A percentile compares a stretch with the other conserved stretches of the same genome.
These are phyloP conservation scores for Leccinum broughii DNA, from an alignment of 768 basidiomycete species.

Conservation along the genomic window DNA sequence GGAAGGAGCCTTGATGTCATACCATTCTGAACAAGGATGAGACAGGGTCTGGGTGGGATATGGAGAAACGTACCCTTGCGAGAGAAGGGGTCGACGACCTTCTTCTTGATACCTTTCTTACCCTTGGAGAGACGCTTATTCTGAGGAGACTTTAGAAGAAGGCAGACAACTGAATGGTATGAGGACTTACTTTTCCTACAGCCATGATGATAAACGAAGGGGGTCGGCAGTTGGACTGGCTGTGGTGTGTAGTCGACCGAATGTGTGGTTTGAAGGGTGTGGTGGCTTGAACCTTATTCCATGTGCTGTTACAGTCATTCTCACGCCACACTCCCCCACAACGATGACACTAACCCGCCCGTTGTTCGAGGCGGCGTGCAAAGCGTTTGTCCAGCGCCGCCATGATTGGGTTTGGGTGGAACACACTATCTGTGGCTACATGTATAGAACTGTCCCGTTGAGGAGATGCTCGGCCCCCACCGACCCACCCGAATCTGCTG, in stretches of 20 bases:
- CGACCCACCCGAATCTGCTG: conserved; percentile 21
- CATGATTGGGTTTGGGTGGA: conserved; percentile 64
- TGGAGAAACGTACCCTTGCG: conserved; percentile 75
- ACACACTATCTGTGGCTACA: conserved; percentile 54
- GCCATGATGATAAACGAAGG: conserved; percentile 62
- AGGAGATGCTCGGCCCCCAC: conserved; percentile 7
- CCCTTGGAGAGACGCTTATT: conserved; percentile 99
- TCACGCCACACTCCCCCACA: conserved; percentile 37
- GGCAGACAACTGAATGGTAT: not conserved
- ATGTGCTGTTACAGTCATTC: conserved; percentile 40
- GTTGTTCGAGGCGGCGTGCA: conserved; percentile 62
- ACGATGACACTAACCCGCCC: conserved; percentile 46
- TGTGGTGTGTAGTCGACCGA: conserved; percentile 33
- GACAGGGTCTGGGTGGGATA: not conserved
- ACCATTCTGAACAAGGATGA: conserved; percentile 75
- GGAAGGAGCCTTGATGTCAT: conserved; percentile 97
- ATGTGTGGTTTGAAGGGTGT: conserved; percentile 15
- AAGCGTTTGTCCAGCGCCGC: conserved; percentile 44
- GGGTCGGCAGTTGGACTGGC: conserved; percentile 50
- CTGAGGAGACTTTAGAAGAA: conserved; percentile 40
- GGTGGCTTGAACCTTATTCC: conserved; percentile 66
- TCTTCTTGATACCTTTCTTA: conserved; percentile 99
- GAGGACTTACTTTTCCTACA: conserved; percentile 75
- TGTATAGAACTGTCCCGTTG: conserved; percentile 40
- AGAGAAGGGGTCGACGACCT: conserved; percentile 99